These are phyloP conservation scores for Zizania latifolia DNA, from an alignment of 176 grass and related monocot species.

Conservation along the genomic window DNA sequence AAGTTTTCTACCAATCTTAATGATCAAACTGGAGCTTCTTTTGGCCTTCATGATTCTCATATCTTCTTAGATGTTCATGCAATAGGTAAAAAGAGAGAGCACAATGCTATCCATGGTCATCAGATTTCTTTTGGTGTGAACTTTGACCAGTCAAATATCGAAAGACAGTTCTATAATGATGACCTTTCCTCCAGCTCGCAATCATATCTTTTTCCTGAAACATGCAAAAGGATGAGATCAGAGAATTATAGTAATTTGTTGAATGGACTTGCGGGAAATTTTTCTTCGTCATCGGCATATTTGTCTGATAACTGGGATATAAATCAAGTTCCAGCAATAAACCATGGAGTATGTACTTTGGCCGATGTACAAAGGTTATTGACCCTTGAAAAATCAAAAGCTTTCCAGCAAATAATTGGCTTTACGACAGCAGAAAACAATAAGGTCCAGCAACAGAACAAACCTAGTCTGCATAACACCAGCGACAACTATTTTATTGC, in stretches of 20 bases:
- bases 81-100: slow-evolving; percentile 44
- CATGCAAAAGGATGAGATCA: slow-evolving; percentile 44
- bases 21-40: slow-evolving; percentile 4
- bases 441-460: slow-evolving; percentile 16
- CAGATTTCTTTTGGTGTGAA: slow-evolving; percentile 27
- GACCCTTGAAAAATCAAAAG: slow-evolving; percentile 29
- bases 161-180: not conserved
- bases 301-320: slow-evolving; percentile 5
- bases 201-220: slow-evolving; percentile 26
- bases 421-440: slow-evolving; percentile 16
- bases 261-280: not conserved
- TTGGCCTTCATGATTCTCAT: slow-evolving; percentile 17
- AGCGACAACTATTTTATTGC: not conserved
- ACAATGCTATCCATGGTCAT: slow-evolving; percentile 35
- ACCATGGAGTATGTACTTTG: slow-evolving; percentile 19
- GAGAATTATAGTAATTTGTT: slow-evolving; percentile 28
- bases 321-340: slow-evolving; percentile 24
- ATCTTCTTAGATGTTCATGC: slow-evolving; percentile 20
- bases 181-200: not conserved
- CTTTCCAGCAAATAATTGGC: slow-evolving; percentile 13
- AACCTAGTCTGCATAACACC: not conserved
- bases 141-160: slow-evolving; percentile 4
- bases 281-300: slow-evolving; percentile 28
- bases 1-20: slow-evolving; percentile 13
- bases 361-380: slow-evolving; percentile 43